Percentiles rank a stretch among this genome's conserved stretches.
These are phyloP conservation scores for Erythrobasidium yunnanense DNA, from an alignment of 768 basidiomycete genomes.

Conservation along the genomic window DNA sequence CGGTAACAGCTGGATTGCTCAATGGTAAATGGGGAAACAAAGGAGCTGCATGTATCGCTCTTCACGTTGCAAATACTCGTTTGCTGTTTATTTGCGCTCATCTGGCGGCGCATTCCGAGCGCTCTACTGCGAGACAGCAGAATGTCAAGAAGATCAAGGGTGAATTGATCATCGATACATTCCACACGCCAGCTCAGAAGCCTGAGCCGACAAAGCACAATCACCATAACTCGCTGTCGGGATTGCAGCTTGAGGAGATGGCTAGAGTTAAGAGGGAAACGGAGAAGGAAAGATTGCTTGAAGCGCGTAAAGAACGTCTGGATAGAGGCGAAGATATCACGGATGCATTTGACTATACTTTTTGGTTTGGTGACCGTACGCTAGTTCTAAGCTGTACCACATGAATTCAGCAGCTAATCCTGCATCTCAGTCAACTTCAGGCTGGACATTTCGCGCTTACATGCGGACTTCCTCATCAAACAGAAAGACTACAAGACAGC, in stretches of 20 bases:
- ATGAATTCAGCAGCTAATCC: background rate
- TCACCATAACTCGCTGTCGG: background rate
- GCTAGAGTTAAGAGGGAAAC: background rate
- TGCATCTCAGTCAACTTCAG: constrained; percentile 60
- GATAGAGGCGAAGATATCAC: constrained; percentile 53
- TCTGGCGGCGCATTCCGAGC: constrained; percentile 52
- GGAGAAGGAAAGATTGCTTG: background rate
- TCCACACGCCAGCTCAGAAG: constrained; percentile 46
- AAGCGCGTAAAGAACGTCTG: constrained; percentile 8
- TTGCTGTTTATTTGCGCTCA: constrained; percentile 85
- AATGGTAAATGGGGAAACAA: constrained; percentile 89
- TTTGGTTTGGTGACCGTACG: constrained; percentile 67
- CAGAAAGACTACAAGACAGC: constrained; percentile 74
- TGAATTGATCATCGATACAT: constrained; percentile 69
- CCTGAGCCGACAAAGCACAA: background rate
- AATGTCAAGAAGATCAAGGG: constrained; percentile 86
- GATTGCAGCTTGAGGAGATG: background rate
- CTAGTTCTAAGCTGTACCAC: background rate
- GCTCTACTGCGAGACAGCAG: background rate
- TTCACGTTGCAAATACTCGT: constrained; percentile 69
- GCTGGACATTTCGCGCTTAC: constrained; percentile 72
- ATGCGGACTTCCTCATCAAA: constrained; percentile 87
- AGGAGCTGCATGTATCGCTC: constrained; percentile 77
- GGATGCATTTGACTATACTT: constrained; percentile 77
- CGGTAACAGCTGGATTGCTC: constrained; percentile 78